These are phyloP conservation scores for Byssothecium circinans DNA, from an alignment of 2,329 filamentous ascomycete genomes.

Conservation along the genomic window DNA sequence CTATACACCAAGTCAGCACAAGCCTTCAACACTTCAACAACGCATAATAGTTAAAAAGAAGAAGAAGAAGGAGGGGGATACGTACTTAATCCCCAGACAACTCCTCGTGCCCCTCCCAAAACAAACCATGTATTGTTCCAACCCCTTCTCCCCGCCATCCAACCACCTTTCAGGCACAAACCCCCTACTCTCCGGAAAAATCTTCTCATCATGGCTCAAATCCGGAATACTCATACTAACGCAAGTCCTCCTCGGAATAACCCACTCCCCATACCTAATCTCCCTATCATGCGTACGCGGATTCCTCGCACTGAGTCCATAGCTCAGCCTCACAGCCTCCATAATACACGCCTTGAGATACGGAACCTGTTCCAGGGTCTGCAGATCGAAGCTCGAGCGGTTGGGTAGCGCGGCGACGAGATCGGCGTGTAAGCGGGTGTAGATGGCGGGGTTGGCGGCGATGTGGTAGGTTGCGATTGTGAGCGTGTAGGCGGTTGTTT, in stretches of 20 bases:
- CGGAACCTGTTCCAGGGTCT: constrained; percentile 27
- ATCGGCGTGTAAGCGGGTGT: constrained; percentile 33
- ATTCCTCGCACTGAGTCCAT: constrained; percentile 45
- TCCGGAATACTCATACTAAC: constrained; percentile 44
- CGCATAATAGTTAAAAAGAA: constrained; percentile 1
- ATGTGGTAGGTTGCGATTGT: constrained; percentile 36
- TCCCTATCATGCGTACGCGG: constrained; percentile 33
- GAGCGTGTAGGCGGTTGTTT: constrained; percentile 42
- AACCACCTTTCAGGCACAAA: constrained; percentile 50
- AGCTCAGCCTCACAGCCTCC: constrained; percentile 41
- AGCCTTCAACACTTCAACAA: not conserved
- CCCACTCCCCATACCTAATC: constrained; percentile 29
- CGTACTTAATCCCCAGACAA: constrained; percentile 47
- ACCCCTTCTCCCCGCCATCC: constrained; percentile 23
- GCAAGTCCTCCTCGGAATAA: constrained; percentile 39
- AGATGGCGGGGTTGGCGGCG: constrained; percentile 34
- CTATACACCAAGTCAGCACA: constrained; percentile 4
- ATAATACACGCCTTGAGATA: constrained; percentile 32
- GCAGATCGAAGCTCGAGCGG: constrained; percentile 23
- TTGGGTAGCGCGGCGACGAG: constrained; percentile 34
- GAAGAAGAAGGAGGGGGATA: constrained; percentile 1
- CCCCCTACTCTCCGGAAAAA: constrained; percentile 40
- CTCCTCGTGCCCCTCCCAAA: constrained; percentile 47
- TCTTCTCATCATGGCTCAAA: constrained; percentile 37
- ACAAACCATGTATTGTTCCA: constrained; percentile 46